Evolutionary conservation across 2,329 filamentous ascomycete genomes (phyloP).

Genomic region (Penicillium sp.): DNA sequence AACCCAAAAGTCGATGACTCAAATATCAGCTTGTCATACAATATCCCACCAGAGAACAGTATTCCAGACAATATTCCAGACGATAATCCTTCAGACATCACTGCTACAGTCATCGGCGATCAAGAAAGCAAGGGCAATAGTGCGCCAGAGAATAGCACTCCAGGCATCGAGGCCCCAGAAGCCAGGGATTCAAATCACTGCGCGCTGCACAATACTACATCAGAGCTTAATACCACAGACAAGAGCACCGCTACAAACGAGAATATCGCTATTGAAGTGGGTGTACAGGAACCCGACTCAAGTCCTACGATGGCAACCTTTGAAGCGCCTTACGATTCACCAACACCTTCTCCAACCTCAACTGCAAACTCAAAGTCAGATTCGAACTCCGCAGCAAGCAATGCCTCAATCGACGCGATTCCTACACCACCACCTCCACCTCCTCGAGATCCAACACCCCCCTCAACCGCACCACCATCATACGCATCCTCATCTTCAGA

Average conservation of each 20-base stretch:
- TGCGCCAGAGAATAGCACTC: too few species aligned
- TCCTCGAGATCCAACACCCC: background rate
- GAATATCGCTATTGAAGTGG: background rate
- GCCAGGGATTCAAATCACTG: too few species aligned
- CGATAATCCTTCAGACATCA: background rate
- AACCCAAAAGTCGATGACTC: background rate
- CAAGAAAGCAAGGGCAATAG: too few species aligned
- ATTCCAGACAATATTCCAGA: background rate
- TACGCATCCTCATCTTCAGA: background rate
- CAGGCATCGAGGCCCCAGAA: too few species aligned
- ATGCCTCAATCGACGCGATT: background rate
- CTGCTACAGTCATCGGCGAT: too few species aligned
- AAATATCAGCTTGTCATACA: background rate
- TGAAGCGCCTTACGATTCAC: background rate
- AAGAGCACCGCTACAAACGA: background rate
- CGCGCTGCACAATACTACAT: too few species aligned
- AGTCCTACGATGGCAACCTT: background rate
- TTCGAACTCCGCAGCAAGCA: background rate
- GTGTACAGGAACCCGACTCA: background rate
- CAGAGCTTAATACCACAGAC: background rate
- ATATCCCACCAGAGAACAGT: background rate
- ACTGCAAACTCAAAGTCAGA: background rate
- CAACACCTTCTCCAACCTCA: background rate
- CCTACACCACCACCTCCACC: background rate
- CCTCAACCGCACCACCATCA: background rate